Conservation (phyloP, 2,329 filamentous ascomycete species). For the Aspergillus jensenii region DNA sequence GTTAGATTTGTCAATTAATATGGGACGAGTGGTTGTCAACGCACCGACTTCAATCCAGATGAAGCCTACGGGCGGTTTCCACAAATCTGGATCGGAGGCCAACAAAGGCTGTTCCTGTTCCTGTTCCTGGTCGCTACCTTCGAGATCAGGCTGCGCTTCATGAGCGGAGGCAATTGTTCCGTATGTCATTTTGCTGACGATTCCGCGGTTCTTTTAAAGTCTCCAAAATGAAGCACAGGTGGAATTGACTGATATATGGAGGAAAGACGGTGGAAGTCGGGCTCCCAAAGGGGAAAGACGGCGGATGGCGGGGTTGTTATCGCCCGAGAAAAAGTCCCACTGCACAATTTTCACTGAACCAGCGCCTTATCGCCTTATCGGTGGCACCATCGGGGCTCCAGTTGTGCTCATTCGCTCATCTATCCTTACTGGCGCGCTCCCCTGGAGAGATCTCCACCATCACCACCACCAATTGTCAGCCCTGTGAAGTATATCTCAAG, state of each 20-base stretch:
- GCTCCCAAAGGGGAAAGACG: slow-evolving; percentile 1
- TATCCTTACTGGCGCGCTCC: background rate
- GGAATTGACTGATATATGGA: background rate
- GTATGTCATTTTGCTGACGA: background rate
- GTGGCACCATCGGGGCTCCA: background rate
- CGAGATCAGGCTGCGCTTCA: background rate
- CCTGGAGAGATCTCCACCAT: background rate
- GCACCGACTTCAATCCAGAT: slow-evolving; percentile 56
- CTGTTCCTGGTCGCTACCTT: background rate
- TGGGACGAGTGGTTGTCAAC: background rate
- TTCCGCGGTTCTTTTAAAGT: background rate
- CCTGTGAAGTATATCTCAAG: no score
- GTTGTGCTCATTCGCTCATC: background rate
- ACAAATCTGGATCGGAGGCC: slow-evolving; percentile 24
- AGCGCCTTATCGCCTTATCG: background rate
- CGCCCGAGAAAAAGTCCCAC: background rate
- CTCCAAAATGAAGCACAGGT: background rate
- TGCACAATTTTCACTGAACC: no score
- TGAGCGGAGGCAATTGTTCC: background rate
- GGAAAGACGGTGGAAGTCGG: background rate
- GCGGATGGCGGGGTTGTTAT: slow-evolving; percentile 3
- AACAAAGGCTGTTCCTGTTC: slow-evolving; percentile 25
- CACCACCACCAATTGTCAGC: no score
- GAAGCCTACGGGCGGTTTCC: slow-evolving; percentile 56
- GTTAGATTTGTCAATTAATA: background rate